These are phyloP conservation scores for Corymbia maculata DNA, from an alignment of 345 rosid genomes.

Conservation along the genomic window DNA sequence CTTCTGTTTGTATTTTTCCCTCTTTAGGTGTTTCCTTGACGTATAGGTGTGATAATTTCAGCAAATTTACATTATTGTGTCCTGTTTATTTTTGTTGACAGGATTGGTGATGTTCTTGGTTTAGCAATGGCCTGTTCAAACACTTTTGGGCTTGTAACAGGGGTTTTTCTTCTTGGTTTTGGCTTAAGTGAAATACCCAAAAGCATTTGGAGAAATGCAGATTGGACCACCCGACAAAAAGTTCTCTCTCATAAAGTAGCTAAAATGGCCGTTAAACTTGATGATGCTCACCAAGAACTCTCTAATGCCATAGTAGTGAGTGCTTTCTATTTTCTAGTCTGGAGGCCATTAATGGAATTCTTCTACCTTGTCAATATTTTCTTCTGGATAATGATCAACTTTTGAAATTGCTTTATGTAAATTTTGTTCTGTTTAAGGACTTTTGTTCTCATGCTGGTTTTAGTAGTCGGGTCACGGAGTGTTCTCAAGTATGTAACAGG, in stretches of 20 bases:
- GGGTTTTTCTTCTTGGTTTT: conserved; percentile 99
- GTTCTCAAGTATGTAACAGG: background rate
- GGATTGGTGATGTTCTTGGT: conserved; percentile 66
- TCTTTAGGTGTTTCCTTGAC: background rate
- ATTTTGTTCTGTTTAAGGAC: background rate
- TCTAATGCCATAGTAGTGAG: conserved; percentile 97
- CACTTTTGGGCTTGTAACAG: conserved; percentile 99
- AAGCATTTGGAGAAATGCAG: conserved; percentile 81
- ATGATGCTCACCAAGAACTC: conserved; percentile 94
- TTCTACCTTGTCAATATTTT: background rate
- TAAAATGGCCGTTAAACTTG: conserved; percentile 96
- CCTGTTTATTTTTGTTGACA: conserved; percentile 9
- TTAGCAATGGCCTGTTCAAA: conserved; percentile 98
- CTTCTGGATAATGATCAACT: background rate
- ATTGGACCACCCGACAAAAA: conserved; percentile 89
- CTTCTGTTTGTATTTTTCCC: background rate
- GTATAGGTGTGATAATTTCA: background rate
- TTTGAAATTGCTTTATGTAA: background rate
- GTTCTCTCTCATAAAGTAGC: conserved; percentile 96
- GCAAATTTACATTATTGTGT: background rate
- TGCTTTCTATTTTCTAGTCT: background rate
- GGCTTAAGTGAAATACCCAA: conserved; percentile 97
- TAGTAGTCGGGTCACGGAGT: background rate
- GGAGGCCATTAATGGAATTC: background rate
- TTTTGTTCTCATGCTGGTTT: background rate